These are phyloP conservation scores for Hericium rajendrae DNA, from an alignment of 768 basidiomycete genomes.

Conservation along the genomic window DNA sequence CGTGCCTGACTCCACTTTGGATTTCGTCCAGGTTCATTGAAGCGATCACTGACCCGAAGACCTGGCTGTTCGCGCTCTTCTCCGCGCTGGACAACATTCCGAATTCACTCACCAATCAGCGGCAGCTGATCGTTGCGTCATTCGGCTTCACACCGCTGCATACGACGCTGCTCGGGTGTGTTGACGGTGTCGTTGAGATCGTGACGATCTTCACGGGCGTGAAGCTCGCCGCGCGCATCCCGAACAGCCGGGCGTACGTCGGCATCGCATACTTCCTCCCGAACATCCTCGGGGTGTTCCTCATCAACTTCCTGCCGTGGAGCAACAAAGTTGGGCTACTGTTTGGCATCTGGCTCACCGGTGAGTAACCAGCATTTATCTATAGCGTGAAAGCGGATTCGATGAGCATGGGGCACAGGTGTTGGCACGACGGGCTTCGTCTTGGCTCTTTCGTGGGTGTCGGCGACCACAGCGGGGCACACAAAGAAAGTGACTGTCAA, in stretches of 20 bases:
- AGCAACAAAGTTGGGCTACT: slow-evolving; percentile 54
- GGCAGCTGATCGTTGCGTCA: slow-evolving; percentile 51
- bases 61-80: slow-evolving; percentile 69
- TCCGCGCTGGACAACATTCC: slow-evolving; percentile 52
- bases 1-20: neutral
- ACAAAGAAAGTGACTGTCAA: slow-evolving; percentile 67
- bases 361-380: slow-evolving; percentile 11
- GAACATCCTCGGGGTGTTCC: slow-evolving; percentile 49
- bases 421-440: slow-evolving; percentile 51
- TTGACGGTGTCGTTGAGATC: slow-evolving; percentile 58
- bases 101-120: slow-evolving; percentile 61
- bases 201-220: slow-evolving; percentile 62
- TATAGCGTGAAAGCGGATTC: too few relatives aligned
- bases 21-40: slow-evolving; percentile 46
- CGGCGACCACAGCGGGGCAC: slow-evolving; percentile 57
- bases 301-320: slow-evolving; percentile 61
- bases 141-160: slow-evolving; percentile 58
- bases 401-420: neutral
- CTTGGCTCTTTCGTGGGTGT: slow-evolving; percentile 54
- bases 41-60: slow-evolving; percentile 59
- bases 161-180: slow-evolving; percentile 62
- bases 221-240: slow-evolving; percentile 40
- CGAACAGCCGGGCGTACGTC: slow-evolving; percentile 55
- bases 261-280: slow-evolving; percentile 54
- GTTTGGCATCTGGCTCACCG: slow-evolving; percentile 44